Evolutionary conservation across 768 basidiomycete species (phyloP).

Genomic region (Leucosporidium creatinivorum): DNA sequence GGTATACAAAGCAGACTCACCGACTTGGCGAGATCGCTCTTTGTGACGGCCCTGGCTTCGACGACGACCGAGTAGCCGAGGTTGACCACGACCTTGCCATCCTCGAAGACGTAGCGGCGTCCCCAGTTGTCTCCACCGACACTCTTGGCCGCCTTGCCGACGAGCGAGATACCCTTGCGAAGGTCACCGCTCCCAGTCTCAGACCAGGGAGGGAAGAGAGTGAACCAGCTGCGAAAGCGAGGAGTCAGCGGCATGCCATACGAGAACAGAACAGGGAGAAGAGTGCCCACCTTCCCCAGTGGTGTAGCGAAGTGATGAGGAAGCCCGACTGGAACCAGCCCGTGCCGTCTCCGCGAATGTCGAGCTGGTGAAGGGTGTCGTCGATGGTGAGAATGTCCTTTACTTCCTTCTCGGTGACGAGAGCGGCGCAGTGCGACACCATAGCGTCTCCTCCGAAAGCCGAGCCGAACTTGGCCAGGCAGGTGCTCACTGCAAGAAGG

Average conservation of each 20-base stretch:
- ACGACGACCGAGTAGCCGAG: constrained; percentile 28
- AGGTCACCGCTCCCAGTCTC: constrained; percentile 29
- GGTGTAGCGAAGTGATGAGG: constrained; percentile 31
- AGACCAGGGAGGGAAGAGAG: constrained; percentile 33
- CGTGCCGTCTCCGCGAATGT: constrained; percentile 32
- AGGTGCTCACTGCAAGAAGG: constrained; percentile 7
- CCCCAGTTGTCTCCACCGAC: constrained; percentile 33
- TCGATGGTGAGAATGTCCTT: constrained; percentile 21
- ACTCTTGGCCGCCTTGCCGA: constrained; percentile 27
- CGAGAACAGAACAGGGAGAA: too few relatives aligned
- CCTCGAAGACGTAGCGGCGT: constrained; percentile 29
- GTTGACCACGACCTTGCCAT: constrained; percentile 23
- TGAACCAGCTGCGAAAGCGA: constrained; percentile 16
- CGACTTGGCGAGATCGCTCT: constrained; percentile 22
- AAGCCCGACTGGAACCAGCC: constrained; percentile 35
- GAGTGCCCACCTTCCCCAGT: constrained; percentile 20
- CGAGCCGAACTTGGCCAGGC: constrained; percentile 25
- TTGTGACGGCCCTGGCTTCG: constrained; percentile 6
- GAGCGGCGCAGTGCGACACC: constrained; percentile 30
- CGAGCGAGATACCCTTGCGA: constrained; percentile 25
- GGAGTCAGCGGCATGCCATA: too few relatives aligned
- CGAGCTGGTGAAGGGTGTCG: constrained; percentile 33
- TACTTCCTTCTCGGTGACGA: constrained; percentile 15
- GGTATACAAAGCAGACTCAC: background rate
- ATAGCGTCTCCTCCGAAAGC: constrained; percentile 32